Conservation (phyloP, 495 filamentous ascomycete genomes). For the Aspergillus affinis region DNA sequence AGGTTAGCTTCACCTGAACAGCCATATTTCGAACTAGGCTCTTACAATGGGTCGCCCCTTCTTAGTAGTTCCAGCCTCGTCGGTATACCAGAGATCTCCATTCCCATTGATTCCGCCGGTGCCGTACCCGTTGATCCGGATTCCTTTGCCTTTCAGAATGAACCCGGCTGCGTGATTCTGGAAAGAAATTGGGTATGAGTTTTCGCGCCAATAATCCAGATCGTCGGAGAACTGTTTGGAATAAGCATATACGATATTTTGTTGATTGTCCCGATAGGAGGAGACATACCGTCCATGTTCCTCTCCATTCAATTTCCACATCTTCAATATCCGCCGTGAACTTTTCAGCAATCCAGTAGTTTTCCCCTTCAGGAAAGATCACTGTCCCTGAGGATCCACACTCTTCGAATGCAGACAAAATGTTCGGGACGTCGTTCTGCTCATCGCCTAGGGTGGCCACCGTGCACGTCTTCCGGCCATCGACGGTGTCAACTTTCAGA, state of each 20-base stretch:
- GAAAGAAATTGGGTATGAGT: conserved; percentile 53
- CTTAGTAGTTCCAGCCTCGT: conserved; percentile 20
- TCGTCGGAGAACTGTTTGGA: conserved; percentile 46
- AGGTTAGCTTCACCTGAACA: not conserved
- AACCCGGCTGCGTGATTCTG: conserved; percentile 58
- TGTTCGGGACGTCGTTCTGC: conserved; percentile 51
- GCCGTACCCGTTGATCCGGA: conserved; percentile 50
- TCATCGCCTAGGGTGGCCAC: too few species aligned
- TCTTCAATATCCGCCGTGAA: conserved; percentile 49
- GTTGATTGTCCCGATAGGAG: not conserved
- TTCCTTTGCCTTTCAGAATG: conserved; percentile 49
- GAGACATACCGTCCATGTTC: conserved; percentile 43
- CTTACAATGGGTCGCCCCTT: not conserved
- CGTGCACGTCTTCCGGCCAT: too few species aligned
- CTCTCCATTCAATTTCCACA: conserved; percentile 48
- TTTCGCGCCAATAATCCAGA: conserved; percentile 55
- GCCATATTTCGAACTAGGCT: not conserved
- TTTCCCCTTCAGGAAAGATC: conserved; percentile 50
- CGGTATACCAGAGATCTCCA: conserved; percentile 52
- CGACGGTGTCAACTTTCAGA: too few species aligned
- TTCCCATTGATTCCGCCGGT: conserved; percentile 56
- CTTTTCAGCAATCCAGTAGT: conserved; percentile 49
- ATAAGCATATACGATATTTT: not conserved
- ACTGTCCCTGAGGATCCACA: conserved; percentile 53
- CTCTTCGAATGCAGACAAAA: conserved; percentile 44